Evolutionary conservation across 2,329 filamentous ascomycete species (phyloP), one percentile per base, ranked within the genome.

Genomic region (Aspergillus jensenii): DNA sequence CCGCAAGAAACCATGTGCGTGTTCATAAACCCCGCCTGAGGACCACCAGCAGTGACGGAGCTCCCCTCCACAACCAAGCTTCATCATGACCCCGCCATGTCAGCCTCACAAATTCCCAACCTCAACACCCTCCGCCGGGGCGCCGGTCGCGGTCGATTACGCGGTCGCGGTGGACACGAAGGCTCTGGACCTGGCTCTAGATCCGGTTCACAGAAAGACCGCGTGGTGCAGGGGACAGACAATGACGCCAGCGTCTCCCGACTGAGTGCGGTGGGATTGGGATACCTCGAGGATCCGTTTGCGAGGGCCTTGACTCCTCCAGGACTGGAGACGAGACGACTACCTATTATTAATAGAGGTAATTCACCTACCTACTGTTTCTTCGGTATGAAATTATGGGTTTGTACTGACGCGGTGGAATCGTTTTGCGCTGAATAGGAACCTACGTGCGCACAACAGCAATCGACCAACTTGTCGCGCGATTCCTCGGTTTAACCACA

Each of bases 341-440:
- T 96, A 62, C 95, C 95, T 52, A 90, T 99, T 61, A 96, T 99
- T 69, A 98, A 99, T 71, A 82, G 93, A 85, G 93, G 93, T 91
- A 58, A 17, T 23, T 17, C 12, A 8, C 17, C 27, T 23, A 17
- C 15, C n/a, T n/a, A 23, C 6, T 21, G 6, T 21, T 27, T 8
- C n/a, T 37, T 53, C 5, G 6, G 14, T 27, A 11, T 48, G 27
- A n/a, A n/a, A n/a, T 37, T n/a, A 0, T 45, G 14, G 25, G 4
- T 21, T 33, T 40, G 27, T n/a, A 35, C 40, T 50, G 39, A 56
- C 27, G 1, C 9, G 25, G 12, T 17, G 27, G 43, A 17, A 6
- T 31, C 27, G 23, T n/a, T 37, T 37, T 17, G 31, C 41, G 23
- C 27, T 14, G 46, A 40, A 48, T 40, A 93, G 92, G 92, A 52